phyloP scores from a whole-genome alignment of 768 basidiomycete genomes.

The Mycena sanguinolenta region DNA sequence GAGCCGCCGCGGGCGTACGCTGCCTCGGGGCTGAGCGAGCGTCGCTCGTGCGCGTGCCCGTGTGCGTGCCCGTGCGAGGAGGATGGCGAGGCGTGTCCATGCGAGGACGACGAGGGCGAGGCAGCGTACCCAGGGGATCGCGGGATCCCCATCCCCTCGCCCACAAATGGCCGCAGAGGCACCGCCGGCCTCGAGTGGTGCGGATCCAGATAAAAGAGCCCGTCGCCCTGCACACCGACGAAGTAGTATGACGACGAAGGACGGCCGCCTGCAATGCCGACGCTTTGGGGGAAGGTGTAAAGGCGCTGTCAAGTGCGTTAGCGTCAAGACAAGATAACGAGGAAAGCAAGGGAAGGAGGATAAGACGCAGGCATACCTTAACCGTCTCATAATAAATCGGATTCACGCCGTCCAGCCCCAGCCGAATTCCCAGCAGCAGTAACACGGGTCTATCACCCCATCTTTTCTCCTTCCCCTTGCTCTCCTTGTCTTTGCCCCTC shows the following conservation, averaged over 20 bases:
- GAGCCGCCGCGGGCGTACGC: background rate
- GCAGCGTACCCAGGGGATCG: too few relatives aligned
- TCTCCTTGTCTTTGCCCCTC: too few relatives aligned
- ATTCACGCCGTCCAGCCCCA: background rate
- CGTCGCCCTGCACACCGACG: background rate
- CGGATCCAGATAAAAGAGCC: background rate
- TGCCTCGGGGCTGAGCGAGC: conserved; percentile 16
- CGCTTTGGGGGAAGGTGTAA: background rate
- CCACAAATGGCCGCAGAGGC: conserved; percentile 64
- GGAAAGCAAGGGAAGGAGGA: background rate
- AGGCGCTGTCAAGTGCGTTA: too few relatives aligned
- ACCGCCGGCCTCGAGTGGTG: conserved; percentile 75
- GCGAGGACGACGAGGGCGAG: background rate
- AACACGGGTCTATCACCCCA: too few relatives aligned
- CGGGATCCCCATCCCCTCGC: too few relatives aligned
- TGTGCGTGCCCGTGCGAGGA: background rate
- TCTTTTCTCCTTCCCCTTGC: too few relatives aligned
- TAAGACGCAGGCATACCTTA: background rate
- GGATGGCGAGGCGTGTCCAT: background rate
- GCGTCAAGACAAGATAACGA: background rate
- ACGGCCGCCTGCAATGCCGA: background rate
- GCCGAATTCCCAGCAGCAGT: too few relatives aligned
- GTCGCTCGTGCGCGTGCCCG: background rate
- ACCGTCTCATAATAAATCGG: background rate
- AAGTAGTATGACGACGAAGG: background rate